These are phyloP conservation scores for Fraxinus platypoda DNA, from an alignment of 305 asterid species.

Conservation along the genomic window DNA sequence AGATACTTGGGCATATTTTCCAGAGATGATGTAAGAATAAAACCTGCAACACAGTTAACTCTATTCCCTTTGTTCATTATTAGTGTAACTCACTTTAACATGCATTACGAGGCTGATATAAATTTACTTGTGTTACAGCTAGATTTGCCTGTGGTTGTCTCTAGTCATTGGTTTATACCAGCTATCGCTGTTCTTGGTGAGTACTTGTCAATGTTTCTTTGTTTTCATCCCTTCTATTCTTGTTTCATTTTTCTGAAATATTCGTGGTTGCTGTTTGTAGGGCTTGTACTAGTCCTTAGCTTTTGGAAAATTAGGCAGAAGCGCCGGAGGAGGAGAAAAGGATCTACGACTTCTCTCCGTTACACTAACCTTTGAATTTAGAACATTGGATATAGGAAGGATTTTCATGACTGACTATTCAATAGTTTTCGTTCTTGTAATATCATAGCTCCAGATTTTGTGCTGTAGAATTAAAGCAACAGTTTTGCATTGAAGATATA, in stretches of 20 bases:
- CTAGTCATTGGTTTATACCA: slow-evolving; percentile 89
- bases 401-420: not conserved
- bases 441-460: slow-evolving; percentile 20
- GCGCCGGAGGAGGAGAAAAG: slow-evolving; percentile 79
- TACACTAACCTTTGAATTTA: slow-evolving; percentile 39
- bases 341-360: slow-evolving; percentile 50
- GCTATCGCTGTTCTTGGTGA: slow-evolving; percentile 68
- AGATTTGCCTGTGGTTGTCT: slow-evolving; percentile 73
- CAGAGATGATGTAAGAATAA: slow-evolving; percentile 74
- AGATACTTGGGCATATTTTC: slow-evolving; percentile 65
- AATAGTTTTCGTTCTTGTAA: slow-evolving; percentile 17
- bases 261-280: slow-evolving; percentile 29
- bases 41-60: not conserved
- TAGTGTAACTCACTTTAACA: not conserved
- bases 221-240: not conserved
- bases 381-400: not conserved
- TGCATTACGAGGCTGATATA: slow-evolving; percentile 5
- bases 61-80: not conserved
- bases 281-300: slow-evolving; percentile 61
- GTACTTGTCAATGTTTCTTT: slow-evolving; percentile 2
- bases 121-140: slow-evolving; percentile 49
- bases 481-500: slow-evolving; percentile 23
- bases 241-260: not conserved
- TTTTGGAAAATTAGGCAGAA: slow-evolving; percentile 80
- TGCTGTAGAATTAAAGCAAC: slow-evolving; percentile 9